A percentile compares a stretch with the other conserved stretches of the same genome.
phyloP scores from a whole-genome alignment of 176 grass and related monocot species.

The Luzula sylvatica region DNA sequence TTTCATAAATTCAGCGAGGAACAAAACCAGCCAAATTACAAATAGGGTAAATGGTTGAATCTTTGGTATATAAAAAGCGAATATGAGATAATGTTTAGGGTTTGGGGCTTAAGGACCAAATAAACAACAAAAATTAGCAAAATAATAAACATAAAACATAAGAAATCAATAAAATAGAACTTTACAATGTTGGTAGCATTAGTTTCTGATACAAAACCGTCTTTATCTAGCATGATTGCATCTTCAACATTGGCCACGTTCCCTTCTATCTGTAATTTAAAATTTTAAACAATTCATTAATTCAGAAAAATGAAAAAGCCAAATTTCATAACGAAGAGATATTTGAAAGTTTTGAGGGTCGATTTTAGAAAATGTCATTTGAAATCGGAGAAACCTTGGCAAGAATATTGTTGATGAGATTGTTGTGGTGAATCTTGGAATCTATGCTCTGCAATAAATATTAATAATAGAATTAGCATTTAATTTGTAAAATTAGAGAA shows the following conservation, averaged over 20 bases:
- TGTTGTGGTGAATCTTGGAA: conserved; percentile 99
- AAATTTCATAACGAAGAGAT: conserved; percentile 1
- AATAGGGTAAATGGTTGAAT: too few relatives aligned
- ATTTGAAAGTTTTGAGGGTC: not conserved
- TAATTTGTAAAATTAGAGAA: not conserved
- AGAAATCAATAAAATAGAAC: not conserved
- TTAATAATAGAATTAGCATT: not conserved
- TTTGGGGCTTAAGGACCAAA: conserved; percentile 21
- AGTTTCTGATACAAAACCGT: conserved; percentile 99
- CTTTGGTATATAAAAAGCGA: too few relatives aligned
- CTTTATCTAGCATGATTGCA: conserved; percentile 95
- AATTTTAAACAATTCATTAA: conserved; percentile 8
- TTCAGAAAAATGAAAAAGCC: conserved; percentile 2
- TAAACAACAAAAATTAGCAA: not conserved
- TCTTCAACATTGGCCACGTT: conserved; percentile 76
- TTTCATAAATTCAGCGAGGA: too few relatives aligned
- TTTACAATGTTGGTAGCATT: conserved; percentile 98
- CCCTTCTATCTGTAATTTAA: conserved; percentile 74
- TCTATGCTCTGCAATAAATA: conserved; percentile 72
- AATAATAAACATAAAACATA: conserved; percentile 2
- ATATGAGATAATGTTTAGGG: too few relatives aligned
- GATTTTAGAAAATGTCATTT: not conserved
- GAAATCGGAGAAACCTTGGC: conserved; percentile 55
- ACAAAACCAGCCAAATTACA: too few relatives aligned
- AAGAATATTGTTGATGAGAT: conserved; percentile 98